A percentile compares a stretch with the other conserved stretches of the same genome.
phyloP scores from a whole-genome alignment of 2,329 filamentous ascomycete species.

The Leptographium radiaticola region DNA sequence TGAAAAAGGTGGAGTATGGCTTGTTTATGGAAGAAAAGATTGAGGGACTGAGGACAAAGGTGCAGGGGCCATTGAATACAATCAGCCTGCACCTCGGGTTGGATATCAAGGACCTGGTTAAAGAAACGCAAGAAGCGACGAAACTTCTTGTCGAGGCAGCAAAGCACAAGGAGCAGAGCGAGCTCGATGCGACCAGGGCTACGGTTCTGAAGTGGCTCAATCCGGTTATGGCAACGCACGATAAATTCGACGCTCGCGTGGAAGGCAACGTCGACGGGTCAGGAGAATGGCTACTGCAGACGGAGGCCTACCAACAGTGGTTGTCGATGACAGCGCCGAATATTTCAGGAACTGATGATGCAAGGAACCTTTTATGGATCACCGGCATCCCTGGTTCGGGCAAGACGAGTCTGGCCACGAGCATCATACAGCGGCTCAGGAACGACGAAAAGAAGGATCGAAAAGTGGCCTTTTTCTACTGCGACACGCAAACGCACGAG shows the following conservation, averaged over 20 bases:
- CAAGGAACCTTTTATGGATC: not conserved
- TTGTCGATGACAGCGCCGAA: not conserved
- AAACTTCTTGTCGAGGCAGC: not conserved
- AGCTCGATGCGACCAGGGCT: not conserved
- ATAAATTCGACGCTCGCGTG: not conserved
- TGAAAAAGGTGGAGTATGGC: not conserved
- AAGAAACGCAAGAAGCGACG: not conserved
- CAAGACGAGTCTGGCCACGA: not conserved
- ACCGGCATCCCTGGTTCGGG: not conserved
- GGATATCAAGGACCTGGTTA: too few relatives aligned
- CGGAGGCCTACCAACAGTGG: not conserved
- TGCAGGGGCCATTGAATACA: not conserved
- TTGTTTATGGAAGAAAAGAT: not conserved
- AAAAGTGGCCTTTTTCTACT: not conserved
- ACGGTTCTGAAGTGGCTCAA: not conserved
- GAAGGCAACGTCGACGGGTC: not conserved
- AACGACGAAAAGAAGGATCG: not conserved
- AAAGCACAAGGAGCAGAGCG: not conserved
- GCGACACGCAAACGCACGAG: not conserved
- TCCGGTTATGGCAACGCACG: not conserved
- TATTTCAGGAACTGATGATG: not conserved
- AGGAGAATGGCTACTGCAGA: not conserved
- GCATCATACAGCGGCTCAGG: not conserved
- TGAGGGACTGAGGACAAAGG: not conserved
- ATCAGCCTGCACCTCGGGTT: not conserved